Percentiles rank a stretch among this genome's conserved stretches.
Evolutionary conservation across 768 basidiomycete genomes (phyloP).

Genomic region (Fomitopsis pulvina): DNA sequence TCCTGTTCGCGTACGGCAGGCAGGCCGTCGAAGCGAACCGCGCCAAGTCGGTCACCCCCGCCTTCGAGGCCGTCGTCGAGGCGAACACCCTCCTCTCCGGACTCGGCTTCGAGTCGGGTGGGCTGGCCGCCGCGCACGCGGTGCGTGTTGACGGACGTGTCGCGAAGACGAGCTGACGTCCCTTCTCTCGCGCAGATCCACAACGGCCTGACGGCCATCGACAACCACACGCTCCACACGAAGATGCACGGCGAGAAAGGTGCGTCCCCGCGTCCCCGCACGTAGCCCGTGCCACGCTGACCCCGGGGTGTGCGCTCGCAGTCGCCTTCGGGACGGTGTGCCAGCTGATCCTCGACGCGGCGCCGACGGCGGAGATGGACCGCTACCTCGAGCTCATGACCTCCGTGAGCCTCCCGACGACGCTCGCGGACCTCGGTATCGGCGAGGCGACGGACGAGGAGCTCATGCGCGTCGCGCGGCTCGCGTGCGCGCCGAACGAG

Average conservation of each 20-base stretch:
- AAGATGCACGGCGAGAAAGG: slow-evolving; percentile 27
- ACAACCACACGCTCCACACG: slow-evolving; percentile 18
- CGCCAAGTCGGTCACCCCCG: slow-evolving; percentile 22
- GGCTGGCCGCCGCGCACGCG: slow-evolving; percentile 26
- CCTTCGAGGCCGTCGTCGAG: slow-evolving; percentile 27
- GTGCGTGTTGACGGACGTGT: slow-evolving; percentile 14
- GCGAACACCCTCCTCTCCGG: slow-evolving; percentile 26
- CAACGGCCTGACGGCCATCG: slow-evolving; percentile 25
- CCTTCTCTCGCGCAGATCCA: no score
- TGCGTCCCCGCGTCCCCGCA: background rate
- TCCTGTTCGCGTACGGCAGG: slow-evolving; percentile 25
- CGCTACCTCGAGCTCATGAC: slow-evolving; percentile 25
- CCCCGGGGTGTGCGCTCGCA: slow-evolving; percentile 1
- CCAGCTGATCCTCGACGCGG: slow-evolving; percentile 23
- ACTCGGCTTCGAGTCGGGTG: slow-evolving; percentile 26
- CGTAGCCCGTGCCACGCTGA: background rate
- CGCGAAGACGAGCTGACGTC: no score
- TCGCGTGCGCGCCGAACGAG: slow-evolving; percentile 21
- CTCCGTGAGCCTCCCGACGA: slow-evolving; percentile 24
- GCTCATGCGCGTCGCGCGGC: slow-evolving; percentile 20
- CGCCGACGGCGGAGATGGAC: slow-evolving; percentile 18
- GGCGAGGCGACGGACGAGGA: slow-evolving; percentile 23
- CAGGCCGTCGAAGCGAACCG: slow-evolving; percentile 26
- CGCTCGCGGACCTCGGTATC: slow-evolving; percentile 23
- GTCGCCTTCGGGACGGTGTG: slow-evolving; percentile 25